Conservation (phyloP, 345 rosid species). For the Adansonia digitata region DNA sequence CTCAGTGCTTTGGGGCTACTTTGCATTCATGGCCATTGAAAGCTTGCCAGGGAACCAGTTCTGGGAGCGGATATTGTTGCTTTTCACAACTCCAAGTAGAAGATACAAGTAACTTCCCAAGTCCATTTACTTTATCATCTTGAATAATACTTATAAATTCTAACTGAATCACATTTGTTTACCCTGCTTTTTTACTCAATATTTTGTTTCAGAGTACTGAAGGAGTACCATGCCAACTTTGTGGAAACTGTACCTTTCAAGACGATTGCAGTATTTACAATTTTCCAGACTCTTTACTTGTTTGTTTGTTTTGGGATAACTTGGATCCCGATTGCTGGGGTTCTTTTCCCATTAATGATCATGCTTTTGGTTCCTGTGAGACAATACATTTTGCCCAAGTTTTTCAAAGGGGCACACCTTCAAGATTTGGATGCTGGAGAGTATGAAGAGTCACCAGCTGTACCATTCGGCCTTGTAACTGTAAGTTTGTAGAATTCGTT, state of each 20-base stretch:
- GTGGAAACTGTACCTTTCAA: constrained; percentile 90
- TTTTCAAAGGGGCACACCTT: constrained; percentile 84
- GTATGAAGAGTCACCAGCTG: constrained; percentile 84
- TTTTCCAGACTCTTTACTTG: constrained; percentile 79
- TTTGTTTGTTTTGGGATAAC: constrained; percentile 83
- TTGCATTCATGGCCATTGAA: constrained; percentile 91
- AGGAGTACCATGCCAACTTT: constrained; percentile 69
- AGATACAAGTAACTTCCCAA: constrained; percentile 63
- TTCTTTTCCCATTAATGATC: constrained; percentile 84
- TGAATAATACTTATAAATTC: background rate
- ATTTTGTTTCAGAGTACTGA: constrained; percentile 56
- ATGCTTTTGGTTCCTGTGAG: constrained; percentile 90
- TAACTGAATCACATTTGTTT: background rate
- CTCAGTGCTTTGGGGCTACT: constrained; percentile 93
- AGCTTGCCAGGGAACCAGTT: constrained; percentile 95
- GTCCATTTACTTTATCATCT: constrained; percentile 4
- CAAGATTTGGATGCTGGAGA: constrained; percentile 93
- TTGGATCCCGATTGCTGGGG: constrained; percentile 91
- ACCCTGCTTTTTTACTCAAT: background rate
- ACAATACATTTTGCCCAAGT: constrained; percentile 72
- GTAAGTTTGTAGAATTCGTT: constrained; percentile 31
- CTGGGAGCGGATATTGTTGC: constrained; percentile 86
- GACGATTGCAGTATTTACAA: constrained; percentile 59
- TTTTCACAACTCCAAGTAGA: constrained; percentile 81
- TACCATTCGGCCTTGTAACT: constrained; percentile 56